Evolutionary conservation across 2,329 filamentous ascomycete genomes (phyloP).

Genomic region (Pestalotiopsis sp.): DNA sequence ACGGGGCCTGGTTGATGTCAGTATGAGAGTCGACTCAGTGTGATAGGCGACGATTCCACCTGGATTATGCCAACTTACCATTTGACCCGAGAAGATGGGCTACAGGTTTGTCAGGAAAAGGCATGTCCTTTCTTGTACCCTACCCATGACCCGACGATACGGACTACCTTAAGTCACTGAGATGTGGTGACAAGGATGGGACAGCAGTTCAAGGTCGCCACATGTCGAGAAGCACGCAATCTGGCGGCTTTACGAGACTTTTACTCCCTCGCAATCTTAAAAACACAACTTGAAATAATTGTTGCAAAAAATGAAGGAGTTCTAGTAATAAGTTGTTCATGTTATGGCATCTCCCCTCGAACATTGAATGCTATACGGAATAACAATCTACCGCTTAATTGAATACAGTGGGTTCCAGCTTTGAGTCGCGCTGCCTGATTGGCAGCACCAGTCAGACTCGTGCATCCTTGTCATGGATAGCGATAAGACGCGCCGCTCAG

Average conservation of each 20-base stretch:
- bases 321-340: not conserved
- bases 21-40: constrained; percentile 10
- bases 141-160: constrained; percentile 2
- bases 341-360: not conserved
- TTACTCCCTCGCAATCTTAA: not conserved
- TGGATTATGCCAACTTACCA: constrained; percentile 41
- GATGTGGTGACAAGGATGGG: not conserved
- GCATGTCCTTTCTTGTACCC: constrained; percentile 30
- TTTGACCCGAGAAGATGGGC: constrained; percentile 62
- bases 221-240: not conserved
- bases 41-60: too few relatives aligned
- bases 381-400: not conserved
- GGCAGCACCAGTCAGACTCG: not conserved
- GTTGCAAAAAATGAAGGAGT: too few relatives aligned
- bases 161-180: not conserved
- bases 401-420: not conserved
- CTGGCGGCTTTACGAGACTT: not conserved
- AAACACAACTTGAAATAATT: too few relatives aligned
- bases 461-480: not conserved
- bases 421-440: not conserved
- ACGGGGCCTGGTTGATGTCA: constrained; percentile 58
- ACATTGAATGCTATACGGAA: constrained; percentile 4
- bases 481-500: constrained; percentile 12
- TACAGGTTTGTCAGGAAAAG: constrained; percentile 47
- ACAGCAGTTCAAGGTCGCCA: not conserved